phyloP scores from a whole-genome alignment of 495 filamentous ascomycete genomes.

The Bacidia gigantensis region DNA sequence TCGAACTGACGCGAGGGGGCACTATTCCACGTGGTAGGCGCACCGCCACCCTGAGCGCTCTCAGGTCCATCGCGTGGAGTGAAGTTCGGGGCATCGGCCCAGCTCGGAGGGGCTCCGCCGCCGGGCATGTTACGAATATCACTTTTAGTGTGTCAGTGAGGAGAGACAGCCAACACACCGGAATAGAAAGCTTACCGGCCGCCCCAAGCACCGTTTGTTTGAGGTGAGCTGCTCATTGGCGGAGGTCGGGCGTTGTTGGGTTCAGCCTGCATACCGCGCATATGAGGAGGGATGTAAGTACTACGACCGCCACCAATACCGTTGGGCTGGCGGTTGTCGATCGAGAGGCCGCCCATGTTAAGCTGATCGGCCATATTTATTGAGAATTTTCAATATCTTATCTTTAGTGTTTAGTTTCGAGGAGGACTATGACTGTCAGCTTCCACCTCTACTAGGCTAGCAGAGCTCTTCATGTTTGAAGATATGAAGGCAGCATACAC shows the following conservation, averaged over 20 bases:
- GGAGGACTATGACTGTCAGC: not conserved
- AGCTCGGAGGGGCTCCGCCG: constrained; percentile 40
- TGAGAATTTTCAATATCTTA: not conserved
- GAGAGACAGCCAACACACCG: no score
- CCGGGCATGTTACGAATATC: constrained; percentile 27
- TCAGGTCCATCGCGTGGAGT: constrained; percentile 39
- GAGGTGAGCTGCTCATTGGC: constrained; percentile 22
- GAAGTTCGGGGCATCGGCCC: constrained; percentile 61
- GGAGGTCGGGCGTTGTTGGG: constrained; percentile 29
- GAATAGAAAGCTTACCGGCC: not conserved
- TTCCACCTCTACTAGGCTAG: not conserved
- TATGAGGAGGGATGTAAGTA: constrained; percentile 92
- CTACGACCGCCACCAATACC: constrained; percentile 40
- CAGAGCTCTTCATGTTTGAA: not conserved
- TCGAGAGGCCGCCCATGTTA: constrained; percentile 72
- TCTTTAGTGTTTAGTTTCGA: not conserved
- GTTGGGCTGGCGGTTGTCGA: constrained; percentile 60
- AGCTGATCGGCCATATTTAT: constrained; percentile 84
- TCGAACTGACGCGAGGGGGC: constrained; percentile 38
- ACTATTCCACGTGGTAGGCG: constrained; percentile 31
- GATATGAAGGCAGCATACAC: not conserved
- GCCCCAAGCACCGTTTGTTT: constrained; percentile 3
- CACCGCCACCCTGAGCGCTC: constrained; percentile 15
- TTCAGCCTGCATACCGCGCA: constrained; percentile 47
- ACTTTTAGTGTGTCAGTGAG: not conserved